Evolutionary conservation across 495 filamentous ascomycete species (phyloP), one percentile per base, ranked within the genome.

Genomic region (Hypomontagnella monticulosa): DNA sequence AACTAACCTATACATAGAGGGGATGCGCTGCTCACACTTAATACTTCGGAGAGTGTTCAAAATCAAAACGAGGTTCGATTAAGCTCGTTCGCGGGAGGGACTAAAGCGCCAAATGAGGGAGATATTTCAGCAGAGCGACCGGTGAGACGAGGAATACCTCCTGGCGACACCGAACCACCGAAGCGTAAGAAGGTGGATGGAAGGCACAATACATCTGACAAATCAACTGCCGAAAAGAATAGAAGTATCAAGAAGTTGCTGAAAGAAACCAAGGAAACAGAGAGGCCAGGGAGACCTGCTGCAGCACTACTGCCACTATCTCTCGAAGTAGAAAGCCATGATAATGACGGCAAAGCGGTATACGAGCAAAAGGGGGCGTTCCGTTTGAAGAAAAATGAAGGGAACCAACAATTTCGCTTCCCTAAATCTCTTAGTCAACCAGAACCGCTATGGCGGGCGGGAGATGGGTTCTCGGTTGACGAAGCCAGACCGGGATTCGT

Each of bases 391-490:
- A 67, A 42, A 20, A 6, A 47, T 38, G 54, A 46, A n/a, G 19
- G 10, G 1, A 37, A 11, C 9, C 27, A 57, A 30, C 38, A 63
- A 33, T 74, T 72, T 18, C 66, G 66, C 3, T 66, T 70, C 18
- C 69, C 66, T 14, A 70, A 63, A 9, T 36, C 66, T 43, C 50
- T 8, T 4, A 55, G 44, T 52, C 62, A 68, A 52, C 49, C 44
- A n/a, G 61, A 65, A 33, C 50, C 60, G 8, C 10, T 34, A 14
- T 74, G 71, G 71, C 34, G 49, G 2, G 7, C 42, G 27, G 71
- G 71, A 5, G 71, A 74, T 16, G 71, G 66, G 6, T 74, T 74
- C 40, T 70, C 71, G 9, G 63, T 27, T 4, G 71, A 70, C 6
- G 71, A 74, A 41, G 63, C 34, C 7, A 71, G 16, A 9, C 63